Evolutionary conservation across 306 rosid species (phyloP), one percentile per base, ranked within the genome.

Genomic region (Geum urbanum): DNA sequence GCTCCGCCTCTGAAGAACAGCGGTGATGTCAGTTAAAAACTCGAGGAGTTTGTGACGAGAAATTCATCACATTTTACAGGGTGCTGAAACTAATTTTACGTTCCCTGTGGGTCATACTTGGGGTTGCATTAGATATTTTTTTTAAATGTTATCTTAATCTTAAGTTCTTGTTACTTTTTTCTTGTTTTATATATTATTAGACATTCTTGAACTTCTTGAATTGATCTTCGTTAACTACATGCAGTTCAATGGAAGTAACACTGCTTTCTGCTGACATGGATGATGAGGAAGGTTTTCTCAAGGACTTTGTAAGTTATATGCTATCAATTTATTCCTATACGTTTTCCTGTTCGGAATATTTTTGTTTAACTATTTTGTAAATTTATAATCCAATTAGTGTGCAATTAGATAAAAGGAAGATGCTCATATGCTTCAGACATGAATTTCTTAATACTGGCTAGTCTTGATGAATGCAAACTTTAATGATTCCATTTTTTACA

Each of bases 211-310:
- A 10, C 27, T 10, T 50, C 8, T 43, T 37, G 47, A 16, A n/a
- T 32, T 24, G 68, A 74, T 35, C 52, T 58, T 19, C 66, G n/a
- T 39, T 56, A 73, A 76, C 66, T 19, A 68, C 67, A 76, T 76
- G 74, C 81, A 92, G 98, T 77, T 78, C 78, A 61, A 41, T 88
- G 79, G 94, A 84, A 81, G 97, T 88, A 71, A 82, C 94, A 45
- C 91, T 92, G 64, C 91, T 92, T 84, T 74, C 87, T 9, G 68
- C 69, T 58, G 86, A 75, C 19, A 53, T 46, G 75, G 86, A 90
- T 84, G 76, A 84, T 24, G 98, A 86, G 85, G 98, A 92, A 77
- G 88, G 85, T 72, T 71, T 71, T 68, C 58, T 50, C 52, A 41
- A 52, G 78, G 79, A 88, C 76, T 71, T 63, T 75, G 98, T 92